phyloP scores from a whole-genome alignment of 495 filamentous ascomycete species.

The Tuber calosporum region DNA sequence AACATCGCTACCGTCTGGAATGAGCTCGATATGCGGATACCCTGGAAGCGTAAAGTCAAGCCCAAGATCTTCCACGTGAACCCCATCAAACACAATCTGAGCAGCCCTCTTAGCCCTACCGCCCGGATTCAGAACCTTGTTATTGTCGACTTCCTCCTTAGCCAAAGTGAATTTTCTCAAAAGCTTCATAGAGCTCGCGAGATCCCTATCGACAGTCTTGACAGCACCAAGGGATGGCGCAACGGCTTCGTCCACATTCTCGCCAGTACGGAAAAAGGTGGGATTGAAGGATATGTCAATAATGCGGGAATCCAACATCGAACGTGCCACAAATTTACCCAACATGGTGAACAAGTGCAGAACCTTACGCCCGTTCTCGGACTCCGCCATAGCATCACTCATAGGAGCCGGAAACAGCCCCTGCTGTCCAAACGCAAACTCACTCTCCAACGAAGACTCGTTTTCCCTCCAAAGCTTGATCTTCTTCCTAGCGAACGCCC shows the following conservation, averaged over 20 bases:
- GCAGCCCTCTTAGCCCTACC: slow-evolving; percentile 64
- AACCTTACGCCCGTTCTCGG: slow-evolving; percentile 71
- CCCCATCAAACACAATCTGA: slow-evolving; percentile 63
- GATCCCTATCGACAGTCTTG: slow-evolving; percentile 75
- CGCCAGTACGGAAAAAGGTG: slow-evolving; percentile 91
- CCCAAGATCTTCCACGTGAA: slow-evolving; percentile 73
- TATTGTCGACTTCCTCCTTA: slow-evolving; percentile 72
- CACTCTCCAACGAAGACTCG: slow-evolving; percentile 64
- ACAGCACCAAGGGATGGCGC: slow-evolving; percentile 86
- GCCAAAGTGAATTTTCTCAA: slow-evolving; percentile 79
- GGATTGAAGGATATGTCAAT: slow-evolving; percentile 98
- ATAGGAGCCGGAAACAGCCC: slow-evolving; percentile 92
- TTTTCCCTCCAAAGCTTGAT: slow-evolving; percentile 93
- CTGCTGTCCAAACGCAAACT: slow-evolving; percentile 77
- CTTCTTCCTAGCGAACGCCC: slow-evolving; percentile 94
- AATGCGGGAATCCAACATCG: slow-evolving; percentile 97
- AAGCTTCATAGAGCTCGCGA: slow-evolving; percentile 77
- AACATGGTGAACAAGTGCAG: slow-evolving; percentile 86
- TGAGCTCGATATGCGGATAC: slow-evolving; percentile 80
- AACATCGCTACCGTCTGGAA: slow-evolving; percentile 62
- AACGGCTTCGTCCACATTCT: slow-evolving; percentile 58
- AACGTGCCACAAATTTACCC: slow-evolving; percentile 94
- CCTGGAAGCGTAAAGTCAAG: slow-evolving; percentile 94
- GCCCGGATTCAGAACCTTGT: slow-evolving; percentile 54
- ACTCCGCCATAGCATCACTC: slow-evolving; percentile 65